phyloP scores from a whole-genome alignment of 768 basidiomycete species.

The Calocera cornea region DNA sequence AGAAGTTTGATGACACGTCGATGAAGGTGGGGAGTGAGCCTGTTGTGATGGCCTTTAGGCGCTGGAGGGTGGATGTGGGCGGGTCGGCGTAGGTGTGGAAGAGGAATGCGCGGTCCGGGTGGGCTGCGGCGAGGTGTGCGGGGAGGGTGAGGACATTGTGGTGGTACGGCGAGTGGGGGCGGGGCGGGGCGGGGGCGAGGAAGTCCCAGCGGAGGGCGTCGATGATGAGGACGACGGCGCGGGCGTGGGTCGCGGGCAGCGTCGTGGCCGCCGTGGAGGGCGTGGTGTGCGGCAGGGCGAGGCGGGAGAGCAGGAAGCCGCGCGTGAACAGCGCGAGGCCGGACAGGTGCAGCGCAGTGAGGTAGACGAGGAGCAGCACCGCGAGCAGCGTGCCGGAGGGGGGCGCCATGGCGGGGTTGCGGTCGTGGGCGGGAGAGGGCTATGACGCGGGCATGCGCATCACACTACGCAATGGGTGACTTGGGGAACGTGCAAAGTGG shows the following conservation, averaged over 20 bases:
- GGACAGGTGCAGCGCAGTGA: conserved; percentile 44
- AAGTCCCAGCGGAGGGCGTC: conserved; percentile 94
- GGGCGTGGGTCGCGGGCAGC: conserved; percentile 52
- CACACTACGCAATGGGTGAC: too few relatives aligned
- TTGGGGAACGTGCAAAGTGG: too few relatives aligned
- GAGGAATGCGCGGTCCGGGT: conserved; percentile 65
- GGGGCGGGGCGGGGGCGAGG: conserved; percentile 48
- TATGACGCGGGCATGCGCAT: too few relatives aligned
- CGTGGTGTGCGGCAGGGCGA: conserved; percentile 49
- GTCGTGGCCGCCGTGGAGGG: conserved; percentile 33
- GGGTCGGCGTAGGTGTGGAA: conserved; percentile 88
- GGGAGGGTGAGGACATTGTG: conserved; percentile 78
- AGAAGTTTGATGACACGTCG: conserved; percentile 86
- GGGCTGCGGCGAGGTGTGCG: conserved; percentile 43
- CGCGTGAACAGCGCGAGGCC: conserved; percentile 82
- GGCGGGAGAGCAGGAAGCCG: conserved; percentile 77
- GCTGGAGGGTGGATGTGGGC: conserved; percentile 86
- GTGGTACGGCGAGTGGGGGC: conserved; percentile 51
- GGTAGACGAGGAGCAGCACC: neutral
- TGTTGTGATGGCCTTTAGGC: conserved; percentile 88
- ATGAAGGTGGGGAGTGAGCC: conserved; percentile 93
- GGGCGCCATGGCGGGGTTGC: neutral
- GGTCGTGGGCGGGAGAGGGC: neutral
- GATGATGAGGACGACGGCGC: conserved; percentile 74
- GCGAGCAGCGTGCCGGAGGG: neutral